phyloP scores from a whole-genome alignment of 139 green algal genomes.

The Chlamydomonas asymmetrica region DNA sequence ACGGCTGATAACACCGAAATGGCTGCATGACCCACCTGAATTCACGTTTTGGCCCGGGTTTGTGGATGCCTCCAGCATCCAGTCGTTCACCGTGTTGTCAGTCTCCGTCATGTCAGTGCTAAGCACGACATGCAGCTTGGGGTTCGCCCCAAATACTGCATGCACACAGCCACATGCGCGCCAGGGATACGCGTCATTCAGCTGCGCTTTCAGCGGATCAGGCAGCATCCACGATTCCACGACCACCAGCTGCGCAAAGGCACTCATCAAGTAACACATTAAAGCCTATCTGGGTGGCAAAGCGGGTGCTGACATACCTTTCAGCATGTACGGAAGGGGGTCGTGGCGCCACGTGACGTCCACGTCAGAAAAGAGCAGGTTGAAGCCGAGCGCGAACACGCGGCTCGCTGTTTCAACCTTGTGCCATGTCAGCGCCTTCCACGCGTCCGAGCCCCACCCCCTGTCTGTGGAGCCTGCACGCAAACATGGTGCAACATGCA shows the following conservation, averaged over 20 bases:
- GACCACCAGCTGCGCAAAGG: too few species aligned
- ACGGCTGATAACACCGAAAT: not conserved
- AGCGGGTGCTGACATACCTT: not conserved
- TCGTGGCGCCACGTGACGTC: slow-evolving; percentile 33
- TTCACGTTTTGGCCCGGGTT: slow-evolving; percentile 36
- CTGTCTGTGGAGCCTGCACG: too few species aligned
- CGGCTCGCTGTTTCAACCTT: slow-evolving; percentile 21
- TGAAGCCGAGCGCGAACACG: slow-evolving; percentile 28
- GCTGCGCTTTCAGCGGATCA: too few species aligned
- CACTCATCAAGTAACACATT: too few species aligned
- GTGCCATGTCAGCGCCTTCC: slow-evolving; percentile 29
- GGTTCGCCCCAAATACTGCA: too few species aligned
- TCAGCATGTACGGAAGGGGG: slow-evolving; percentile 12
- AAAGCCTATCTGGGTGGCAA: slow-evolving; percentile 3
- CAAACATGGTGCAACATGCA: too few species aligned
- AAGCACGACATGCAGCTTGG: slow-evolving; percentile 29
- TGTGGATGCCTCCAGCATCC: slow-evolving; percentile 14
- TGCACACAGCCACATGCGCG: too few species aligned
- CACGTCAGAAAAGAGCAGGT: slow-evolving; percentile 26
- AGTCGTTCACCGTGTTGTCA: slow-evolving; percentile 10
- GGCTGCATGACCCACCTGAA: slow-evolving; percentile 15
- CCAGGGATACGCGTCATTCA: too few species aligned
- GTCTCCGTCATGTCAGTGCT: slow-evolving; percentile 22
- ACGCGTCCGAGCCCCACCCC: not conserved
- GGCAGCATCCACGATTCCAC: too few species aligned